These are phyloP conservation scores for Microstegium vimineum DNA, from an alignment of 176 grass and related monocot genomes.

Conservation along the genomic window DNA sequence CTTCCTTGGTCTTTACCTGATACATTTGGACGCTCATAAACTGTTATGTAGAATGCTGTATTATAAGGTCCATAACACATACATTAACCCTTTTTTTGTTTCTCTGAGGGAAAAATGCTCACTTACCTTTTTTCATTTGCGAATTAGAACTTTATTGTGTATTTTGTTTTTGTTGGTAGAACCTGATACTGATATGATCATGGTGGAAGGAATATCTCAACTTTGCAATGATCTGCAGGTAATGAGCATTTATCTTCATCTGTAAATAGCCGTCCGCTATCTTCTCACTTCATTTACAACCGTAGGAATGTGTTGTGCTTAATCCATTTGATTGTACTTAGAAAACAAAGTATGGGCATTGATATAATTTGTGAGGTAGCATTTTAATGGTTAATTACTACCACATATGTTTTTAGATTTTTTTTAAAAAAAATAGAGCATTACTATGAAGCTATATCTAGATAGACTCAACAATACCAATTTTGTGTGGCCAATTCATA, in stretches of 20 bases:
- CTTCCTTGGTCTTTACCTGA: background rate
- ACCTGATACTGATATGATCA: conserved; percentile 85
- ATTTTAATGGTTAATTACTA: background rate
- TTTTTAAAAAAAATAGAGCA: background rate
- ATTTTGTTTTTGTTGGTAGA: conserved; percentile 51
- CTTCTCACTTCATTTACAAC: background rate
- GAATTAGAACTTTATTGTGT: background rate
- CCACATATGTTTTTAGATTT: background rate
- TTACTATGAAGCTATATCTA: background rate
- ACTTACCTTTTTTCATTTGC: background rate
- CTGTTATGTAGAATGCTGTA: background rate
- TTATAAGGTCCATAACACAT: too few relatives aligned
- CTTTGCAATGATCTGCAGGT: conserved; percentile 91
- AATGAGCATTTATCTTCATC: conserved; percentile 10
- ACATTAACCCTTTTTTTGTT: background rate
- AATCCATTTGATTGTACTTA: background rate
- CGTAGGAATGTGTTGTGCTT: conserved; percentile 2
- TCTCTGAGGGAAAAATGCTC: background rate
- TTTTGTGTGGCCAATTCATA: background rate
- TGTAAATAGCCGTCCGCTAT: background rate
- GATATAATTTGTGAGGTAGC: background rate
- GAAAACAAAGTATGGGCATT: background rate
- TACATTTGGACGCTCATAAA: background rate
- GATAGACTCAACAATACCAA: background rate
- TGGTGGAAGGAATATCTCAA: conserved; percentile 91